A percentile compares a stretch with the other conserved stretches of the same genome.
These are phyloP conservation scores for Polychaeton citri DNA, from an alignment of 2,329 filamentous ascomycete genomes.

Conservation along the genomic window DNA sequence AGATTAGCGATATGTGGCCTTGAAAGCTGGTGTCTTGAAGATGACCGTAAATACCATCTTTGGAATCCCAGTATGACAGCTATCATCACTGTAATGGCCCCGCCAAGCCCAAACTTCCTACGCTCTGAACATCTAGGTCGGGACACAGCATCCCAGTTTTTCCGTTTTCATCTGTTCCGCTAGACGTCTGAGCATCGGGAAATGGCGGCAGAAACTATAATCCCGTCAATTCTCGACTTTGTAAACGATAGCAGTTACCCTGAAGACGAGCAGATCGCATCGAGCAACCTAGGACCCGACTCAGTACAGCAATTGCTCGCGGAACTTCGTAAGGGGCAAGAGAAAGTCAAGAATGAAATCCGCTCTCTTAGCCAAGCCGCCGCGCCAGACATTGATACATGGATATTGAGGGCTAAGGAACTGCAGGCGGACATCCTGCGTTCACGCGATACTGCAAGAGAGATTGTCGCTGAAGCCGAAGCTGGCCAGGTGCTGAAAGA, in stretches of 20 bases:
- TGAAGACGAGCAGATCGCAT: conserved; percentile 41
- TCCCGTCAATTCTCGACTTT: conserved; percentile 51
- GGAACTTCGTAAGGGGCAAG: conserved; percentile 37
- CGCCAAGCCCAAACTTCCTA: too few relatives aligned
- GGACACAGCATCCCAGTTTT: too few relatives aligned
- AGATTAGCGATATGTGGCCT: too few relatives aligned
- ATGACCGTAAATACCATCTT: too few relatives aligned
- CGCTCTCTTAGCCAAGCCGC: conserved; percentile 62
- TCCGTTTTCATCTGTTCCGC: too few relatives aligned
- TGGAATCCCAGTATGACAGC: too few relatives aligned
- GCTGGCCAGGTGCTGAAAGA: conserved; percentile 50
- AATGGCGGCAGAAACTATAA: conserved; percentile 25
- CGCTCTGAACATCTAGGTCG: too few relatives aligned
- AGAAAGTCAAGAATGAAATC: conserved; percentile 54
- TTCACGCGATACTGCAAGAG: conserved; percentile 64
- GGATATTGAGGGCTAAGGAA: conserved; percentile 72
- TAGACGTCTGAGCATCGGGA: too few relatives aligned
- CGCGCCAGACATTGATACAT: conserved; percentile 67
- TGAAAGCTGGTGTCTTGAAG: too few relatives aligned
- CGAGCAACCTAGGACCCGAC: conserved; percentile 36
- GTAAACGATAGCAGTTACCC: conserved; percentile 44
- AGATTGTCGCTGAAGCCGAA: conserved; percentile 68
- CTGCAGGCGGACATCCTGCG: conserved; percentile 75
- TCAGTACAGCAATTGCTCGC: conserved; percentile 37
- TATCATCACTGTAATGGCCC: too few relatives aligned